These are phyloP conservation scores for Firmiana major DNA, from an alignment of 345 rosid genomes.

Conservation along the genomic window DNA sequence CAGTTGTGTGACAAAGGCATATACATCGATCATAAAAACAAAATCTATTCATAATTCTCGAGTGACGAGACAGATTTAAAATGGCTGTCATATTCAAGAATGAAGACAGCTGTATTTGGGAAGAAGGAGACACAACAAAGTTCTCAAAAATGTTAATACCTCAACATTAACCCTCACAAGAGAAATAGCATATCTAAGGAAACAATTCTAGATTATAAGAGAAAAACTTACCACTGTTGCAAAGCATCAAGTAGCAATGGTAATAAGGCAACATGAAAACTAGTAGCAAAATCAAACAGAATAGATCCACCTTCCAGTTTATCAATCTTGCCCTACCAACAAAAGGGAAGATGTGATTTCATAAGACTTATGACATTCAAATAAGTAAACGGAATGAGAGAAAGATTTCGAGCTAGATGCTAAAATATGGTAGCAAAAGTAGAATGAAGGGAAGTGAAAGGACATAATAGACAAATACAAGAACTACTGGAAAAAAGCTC, in stretches of 20 bases:
- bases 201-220: neutral
- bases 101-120: neutral
- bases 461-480: neutral
- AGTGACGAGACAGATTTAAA: neutral
- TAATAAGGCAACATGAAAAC: conserved; percentile 95
- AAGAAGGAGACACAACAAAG: neutral
- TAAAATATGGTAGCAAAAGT: neutral
- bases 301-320: conserved; percentile 95
- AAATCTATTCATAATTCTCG: neutral
- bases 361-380: neutral
- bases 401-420: neutral
- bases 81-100: neutral
- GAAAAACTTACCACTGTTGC: conserved; percentile 63
- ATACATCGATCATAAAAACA: neutral
- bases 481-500: neutral
- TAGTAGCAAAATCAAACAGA: conserved; percentile 80
- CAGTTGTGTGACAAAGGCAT: neutral
- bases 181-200: neutral
- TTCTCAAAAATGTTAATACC: neutral
- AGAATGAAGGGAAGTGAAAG: neutral
- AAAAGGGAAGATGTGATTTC: neutral
- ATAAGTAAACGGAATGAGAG: neutral
- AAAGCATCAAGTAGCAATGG: conserved; percentile 96
- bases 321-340: conserved; percentile 78
- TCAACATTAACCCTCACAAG: neutral